Base-by-base conservation (phyloP, 495 filamentous ascomycete genomes). In the Hypoxylon fuscum region DNA sequence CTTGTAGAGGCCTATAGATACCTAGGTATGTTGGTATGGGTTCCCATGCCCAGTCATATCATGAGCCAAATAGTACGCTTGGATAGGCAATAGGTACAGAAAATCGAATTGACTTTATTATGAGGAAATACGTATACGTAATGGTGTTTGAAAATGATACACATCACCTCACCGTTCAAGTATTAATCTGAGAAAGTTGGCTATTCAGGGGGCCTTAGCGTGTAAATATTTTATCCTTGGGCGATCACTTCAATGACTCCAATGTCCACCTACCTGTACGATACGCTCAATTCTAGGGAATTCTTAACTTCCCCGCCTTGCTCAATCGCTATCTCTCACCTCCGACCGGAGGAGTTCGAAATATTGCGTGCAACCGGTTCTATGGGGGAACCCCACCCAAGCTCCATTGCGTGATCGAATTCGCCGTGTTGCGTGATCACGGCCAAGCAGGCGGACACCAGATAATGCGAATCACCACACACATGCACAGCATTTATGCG, bases 381-480 rank as follows among this genome's bases (percentile, higher is more conserved):
- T 17, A 43, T 48, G 14, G 31, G 17, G 21, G 11, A 54, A 59
- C 62, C 61, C 62, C 62, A 54, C 62, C 12, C 21, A 3, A 41
- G 51, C 38, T 22, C n/a, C 41, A 59, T 65, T 59, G 62, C 62
- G 62, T 65, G 62, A 65, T 65, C 51, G 55, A 50, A 1, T 12
- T 14, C 29, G 34, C 40, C 55, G 43, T 15, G 34, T 59, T 64
- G 53, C 60, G 60, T 58, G 53, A 64, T 64, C 48, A 15, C 25
- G 38, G 45, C 47, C 34, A 55, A 59, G 48, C 31, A 2, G 34
- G 14, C 54, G 42, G 47, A 54, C 11, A n/a, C 45, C 20, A 42
- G 18, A 23, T 35, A 5, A 35, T 42, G 18, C 55, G 44, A 47
- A 45, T 48, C 5, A 25, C 40, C 35, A 27, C 41, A 22, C 47